Conservation (phyloP, 345 rosid genomes). For the Sisymbrium altissimum region DNA sequence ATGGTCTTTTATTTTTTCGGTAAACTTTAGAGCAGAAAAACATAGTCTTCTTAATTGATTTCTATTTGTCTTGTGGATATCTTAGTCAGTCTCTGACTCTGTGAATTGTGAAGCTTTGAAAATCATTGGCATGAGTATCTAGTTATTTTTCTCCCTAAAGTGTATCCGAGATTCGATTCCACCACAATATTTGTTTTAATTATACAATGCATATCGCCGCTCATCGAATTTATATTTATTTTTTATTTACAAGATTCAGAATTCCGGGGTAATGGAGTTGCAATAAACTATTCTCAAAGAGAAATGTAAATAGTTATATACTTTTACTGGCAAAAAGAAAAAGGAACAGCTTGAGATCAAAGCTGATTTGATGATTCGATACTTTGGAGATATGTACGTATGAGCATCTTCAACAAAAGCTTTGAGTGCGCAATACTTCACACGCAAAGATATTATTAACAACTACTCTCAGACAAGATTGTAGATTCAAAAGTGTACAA, state of each 20-base stretch:
- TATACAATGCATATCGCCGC: not conserved
- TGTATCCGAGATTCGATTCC: not conserved
- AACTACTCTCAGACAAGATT: not conserved
- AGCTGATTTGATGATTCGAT: slow-evolving; percentile 32
- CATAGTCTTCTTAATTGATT: not conserved
- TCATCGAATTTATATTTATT: not conserved
- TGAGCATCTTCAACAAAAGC: slow-evolving; percentile 21
- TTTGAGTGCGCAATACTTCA: not conserved
- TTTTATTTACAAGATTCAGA: not conserved
- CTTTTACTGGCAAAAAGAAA: not conserved
- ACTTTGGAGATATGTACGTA: slow-evolving; percentile 2
- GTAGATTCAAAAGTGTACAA: not conserved
- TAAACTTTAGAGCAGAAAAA: too few relatives aligned
- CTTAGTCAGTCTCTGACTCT: not conserved
- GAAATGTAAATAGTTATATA: not conserved
- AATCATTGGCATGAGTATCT: slow-evolving; percentile 16
- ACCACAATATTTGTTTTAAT: not conserved
- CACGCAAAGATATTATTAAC: slow-evolving; percentile 2
- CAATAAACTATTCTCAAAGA: not conserved
- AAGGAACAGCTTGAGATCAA: slow-evolving; percentile 34
- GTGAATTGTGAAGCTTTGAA: not conserved
- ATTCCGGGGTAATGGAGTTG: not conserved
- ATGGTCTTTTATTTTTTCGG: too few relatives aligned
- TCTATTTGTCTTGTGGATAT: not conserved
- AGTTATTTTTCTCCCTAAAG: not conserved